These are phyloP conservation scores for Coprinopsis marcescibilis DNA, from an alignment of 768 basidiomycete species.

Conservation along the genomic window DNA sequence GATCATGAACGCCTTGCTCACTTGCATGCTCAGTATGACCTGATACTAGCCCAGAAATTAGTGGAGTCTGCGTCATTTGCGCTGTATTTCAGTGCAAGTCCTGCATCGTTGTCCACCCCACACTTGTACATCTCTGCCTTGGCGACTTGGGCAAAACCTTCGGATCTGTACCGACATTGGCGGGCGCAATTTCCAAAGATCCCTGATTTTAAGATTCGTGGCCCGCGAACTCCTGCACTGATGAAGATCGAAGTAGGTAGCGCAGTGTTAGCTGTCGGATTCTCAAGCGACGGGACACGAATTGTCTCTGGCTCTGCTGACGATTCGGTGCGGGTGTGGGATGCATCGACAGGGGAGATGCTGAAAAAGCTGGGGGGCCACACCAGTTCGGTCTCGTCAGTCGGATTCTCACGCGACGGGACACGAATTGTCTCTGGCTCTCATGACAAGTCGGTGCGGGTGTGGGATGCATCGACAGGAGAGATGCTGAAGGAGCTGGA, in stretches of 20 bases:
- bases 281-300: not conserved
- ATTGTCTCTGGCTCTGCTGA: slow-evolving; percentile 4
- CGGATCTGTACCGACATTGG: not conserved
- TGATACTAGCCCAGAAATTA: not conserved
- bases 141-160: not conserved
- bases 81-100: slow-evolving; percentile 2
- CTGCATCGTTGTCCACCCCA: slow-evolving; percentile 3
- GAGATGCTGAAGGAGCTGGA: not conserved
- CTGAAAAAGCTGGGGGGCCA: not conserved
- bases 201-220: not conserved
- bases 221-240: not conserved
- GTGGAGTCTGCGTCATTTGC: not conserved
- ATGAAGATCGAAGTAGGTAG: not conserved
- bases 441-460: not conserved
- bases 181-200: not conserved
- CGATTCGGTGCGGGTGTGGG: slow-evolving; percentile 2
- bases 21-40: not conserved
- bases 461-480: slow-evolving; percentile 5
- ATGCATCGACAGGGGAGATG: slow-evolving; percentile 1
- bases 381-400: not conserved
- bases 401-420: slow-evolving; percentile 3
- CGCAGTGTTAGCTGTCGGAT: not conserved
- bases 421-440: slow-evolving; percentile 1
- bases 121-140: slow-evolving; percentile 5
- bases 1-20: not conserved